Base-by-base conservation (phyloP, 805 yeast species). In the Cyberlindnera amylophila region DNA sequence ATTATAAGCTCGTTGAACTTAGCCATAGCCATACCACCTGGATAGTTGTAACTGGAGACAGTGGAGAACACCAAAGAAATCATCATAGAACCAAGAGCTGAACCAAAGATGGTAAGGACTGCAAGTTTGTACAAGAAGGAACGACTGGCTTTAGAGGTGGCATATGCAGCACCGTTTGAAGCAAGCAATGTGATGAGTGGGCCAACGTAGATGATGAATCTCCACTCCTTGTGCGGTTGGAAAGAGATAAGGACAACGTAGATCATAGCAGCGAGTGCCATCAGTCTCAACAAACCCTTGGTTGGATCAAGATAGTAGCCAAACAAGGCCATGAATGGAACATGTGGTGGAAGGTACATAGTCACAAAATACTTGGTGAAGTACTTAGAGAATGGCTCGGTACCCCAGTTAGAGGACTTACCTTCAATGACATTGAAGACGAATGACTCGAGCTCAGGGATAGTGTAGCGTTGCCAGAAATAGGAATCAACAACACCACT, bases 211-310 rank as follows among this genome's bases (percentile, higher is more conserved):
- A 83, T 68, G 32, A 91, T 79, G 56, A 91, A 91, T 53, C 97
- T 75, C 95, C 95, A 87, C 67, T 91, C 98, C 59, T 91, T 91
- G 55, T 91, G 97, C 3, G 93, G 89, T 61, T 86, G 93, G 39
- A 82, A 60, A 0, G 96, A 88, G 74, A 89, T 72, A 5, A 78
- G 54, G 2, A 67, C 47, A n/a, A 89, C 70, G 56, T 69, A 90
- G 13, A 75, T 38, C 1, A 81, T 32, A 0, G 84, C 65, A 1
- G 87, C 67, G 14, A 74, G 45, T 2, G 75, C 69, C 21, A 81
- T 55, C 6, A 80, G 62, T 32, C 75, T 71, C 29, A 77, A 53
- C 1, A 56, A 53, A 16, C 54, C 56, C 17, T 57, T 54, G 13
- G 59, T 57, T 19, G 66, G 62, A 37, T 63, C 69, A 28, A 59